phyloP scores from a whole-genome alignment of 768 basidiomycete genomes.

The Boletus vinaceobasis region DNA sequence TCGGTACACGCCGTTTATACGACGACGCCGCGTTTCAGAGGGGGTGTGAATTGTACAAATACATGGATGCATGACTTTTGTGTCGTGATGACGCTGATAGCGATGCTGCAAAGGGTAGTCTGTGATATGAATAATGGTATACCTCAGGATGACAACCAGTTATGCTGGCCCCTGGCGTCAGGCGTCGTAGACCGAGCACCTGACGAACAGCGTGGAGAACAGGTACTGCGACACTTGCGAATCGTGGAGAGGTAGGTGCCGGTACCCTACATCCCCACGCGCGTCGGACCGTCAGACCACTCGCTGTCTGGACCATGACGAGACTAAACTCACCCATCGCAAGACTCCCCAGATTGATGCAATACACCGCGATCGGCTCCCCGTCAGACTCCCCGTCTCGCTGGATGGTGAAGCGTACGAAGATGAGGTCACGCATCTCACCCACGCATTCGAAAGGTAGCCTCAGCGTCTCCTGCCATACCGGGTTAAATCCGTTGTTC shows the following conservation, averaged over 20 bases:
- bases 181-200: slow-evolving; percentile 46
- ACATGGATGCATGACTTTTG: not conserved
- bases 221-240: slow-evolving; percentile 81
- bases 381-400: slow-evolving; percentile 60
- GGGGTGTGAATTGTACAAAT: not conserved
- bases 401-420: slow-evolving; percentile 74
- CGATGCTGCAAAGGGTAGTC: not conserved
- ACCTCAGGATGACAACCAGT: not conserved
- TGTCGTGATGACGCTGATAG: not conserved
- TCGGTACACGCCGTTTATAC: not conserved
- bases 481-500: slow-evolving; percentile 92
- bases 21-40: not conserved
- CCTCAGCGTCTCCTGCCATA: slow-evolving; percentile 68
- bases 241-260: slow-evolving; percentile 89
- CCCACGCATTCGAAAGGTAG: slow-evolving; percentile 77
- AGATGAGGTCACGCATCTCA: slow-evolving; percentile 78
- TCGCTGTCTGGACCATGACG: not conserved
- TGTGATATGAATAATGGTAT: not conserved
- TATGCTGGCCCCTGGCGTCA: not conserved
- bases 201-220: slow-evolving; percentile 91
- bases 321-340: slow-evolving; percentile 56
- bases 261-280: slow-evolving; percentile 57
- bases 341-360: slow-evolving; percentile 65
- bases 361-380: slow-evolving; percentile 71
- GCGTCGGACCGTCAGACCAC: not conserved